phyloP scores from a whole-genome alignment of 805 yeast genomes.

The Candida suzukii region DNA sequence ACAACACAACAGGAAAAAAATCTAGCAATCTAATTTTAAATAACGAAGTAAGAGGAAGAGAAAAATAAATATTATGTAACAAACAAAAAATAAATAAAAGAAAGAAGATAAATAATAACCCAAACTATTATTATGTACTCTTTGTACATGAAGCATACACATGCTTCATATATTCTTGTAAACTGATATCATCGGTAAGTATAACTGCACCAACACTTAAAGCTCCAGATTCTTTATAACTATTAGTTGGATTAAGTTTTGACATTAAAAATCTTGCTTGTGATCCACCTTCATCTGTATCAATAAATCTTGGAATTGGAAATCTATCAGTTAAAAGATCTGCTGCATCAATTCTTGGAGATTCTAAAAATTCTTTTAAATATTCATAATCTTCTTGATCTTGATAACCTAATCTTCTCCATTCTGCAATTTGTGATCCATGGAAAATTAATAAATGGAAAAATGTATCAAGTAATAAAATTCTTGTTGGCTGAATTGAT shows the following conservation, averaged over 20 bases:
- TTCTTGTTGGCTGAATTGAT: conserved; percentile 50
- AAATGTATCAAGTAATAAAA: conserved; percentile 57
- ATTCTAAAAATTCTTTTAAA: conserved; percentile 51
- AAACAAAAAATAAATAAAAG: no score
- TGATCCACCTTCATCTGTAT: conserved; percentile 70
- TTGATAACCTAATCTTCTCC: conserved; percentile 62
- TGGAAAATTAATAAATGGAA: conserved; percentile 64
- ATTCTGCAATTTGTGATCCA: conserved; percentile 58
- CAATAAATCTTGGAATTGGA: conserved; percentile 67
- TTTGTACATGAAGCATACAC: conserved; percentile 15
- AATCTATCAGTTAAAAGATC: conserved; percentile 57
- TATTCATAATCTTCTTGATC: conserved; percentile 52
- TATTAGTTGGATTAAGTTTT: conserved; percentile 60
- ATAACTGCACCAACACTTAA: conserved; percentile 27
- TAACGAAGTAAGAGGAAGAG: no score
- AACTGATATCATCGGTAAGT: conserved; percentile 54
- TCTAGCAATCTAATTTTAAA: no score
- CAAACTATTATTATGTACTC: background rate
- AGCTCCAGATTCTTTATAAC: conserved; percentile 33
- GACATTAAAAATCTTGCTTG: conserved; percentile 69
- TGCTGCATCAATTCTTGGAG: conserved; percentile 60
- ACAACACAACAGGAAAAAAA: no score
- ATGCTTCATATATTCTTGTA: conserved; percentile 51
- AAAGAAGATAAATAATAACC: no score
- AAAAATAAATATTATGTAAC: no score